Base-by-base conservation (phyloP, 352 stramenopile species). In the Globisporangium orthogonon region DNA sequence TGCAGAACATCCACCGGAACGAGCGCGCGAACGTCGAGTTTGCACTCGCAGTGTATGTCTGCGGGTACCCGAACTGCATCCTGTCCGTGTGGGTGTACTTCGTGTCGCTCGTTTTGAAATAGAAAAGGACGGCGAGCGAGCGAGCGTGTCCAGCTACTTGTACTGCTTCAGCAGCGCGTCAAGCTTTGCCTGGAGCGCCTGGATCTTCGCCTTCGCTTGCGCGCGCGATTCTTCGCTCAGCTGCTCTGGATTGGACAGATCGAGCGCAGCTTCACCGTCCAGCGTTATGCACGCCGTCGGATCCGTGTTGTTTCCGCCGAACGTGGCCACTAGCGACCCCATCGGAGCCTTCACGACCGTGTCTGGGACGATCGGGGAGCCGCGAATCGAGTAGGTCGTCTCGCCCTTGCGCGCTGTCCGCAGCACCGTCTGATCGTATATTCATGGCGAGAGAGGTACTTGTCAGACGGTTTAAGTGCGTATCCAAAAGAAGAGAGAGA, bases 71-170 rank as follows among this genome's bases (percentile, higher is more conserved):
- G 10, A 91, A 92, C 63, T 80, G 82, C 48, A 70, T 98, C 10
- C 66, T 97, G 18, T 96, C 83, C 5, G 81, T 98, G 50, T 98
- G 93, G 94, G 75, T 97, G 17, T 98, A 97, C 75, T 74, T 97
- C 14, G 79, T 86, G 51, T 75, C 89, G 13, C 73, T 95, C 39
- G 67, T 69, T 28, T 65, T 68, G 33, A 73, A 30, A 50, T 60
- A 64, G 63, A 23, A 50, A 57, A 56, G 23, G 23, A 23, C 23
- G 23, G 23, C 23, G 23, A 23, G 23, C 23, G 23, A 23, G 23
- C 23, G 23, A 23, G 23, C 23, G 23, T 37, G 29, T n/a, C 30
- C 30, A 23, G 15, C 49, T 70, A 73, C 44, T 87, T 83, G 47
- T 88, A 78, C 61, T 86, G 76, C 48, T 62, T 67, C 56, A 89